A percentile compares a stretch with the other conserved stretches of the same genome.
phyloP scores from a whole-genome alignment of 2,329 filamentous ascomycete genomes.

The Clathrospora elynae region DNA sequence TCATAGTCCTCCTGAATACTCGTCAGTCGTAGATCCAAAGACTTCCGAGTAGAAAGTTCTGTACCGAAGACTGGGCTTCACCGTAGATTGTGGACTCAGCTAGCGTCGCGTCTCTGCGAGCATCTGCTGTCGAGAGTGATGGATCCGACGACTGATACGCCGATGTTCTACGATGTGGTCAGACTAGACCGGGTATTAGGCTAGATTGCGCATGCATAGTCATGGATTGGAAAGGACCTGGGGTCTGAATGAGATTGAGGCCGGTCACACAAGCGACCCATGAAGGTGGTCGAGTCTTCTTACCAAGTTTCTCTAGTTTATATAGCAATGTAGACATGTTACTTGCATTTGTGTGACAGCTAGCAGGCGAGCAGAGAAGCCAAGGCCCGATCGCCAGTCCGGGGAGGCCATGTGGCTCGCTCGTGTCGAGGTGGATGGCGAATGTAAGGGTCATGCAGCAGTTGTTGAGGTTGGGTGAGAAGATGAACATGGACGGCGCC shows the following conservation, averaged over 20 bases:
- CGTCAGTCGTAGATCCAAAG: slow-evolving; percentile 17
- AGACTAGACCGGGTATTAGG: slow-evolving; percentile 9
- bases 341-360: slow-evolving; percentile 57
- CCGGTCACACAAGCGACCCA: slow-evolving; percentile 4
- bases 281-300: slow-evolving; percentile 5
- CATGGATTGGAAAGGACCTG: too few species aligned
- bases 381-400: slow-evolving; percentile 51
- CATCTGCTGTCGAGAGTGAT: slow-evolving; percentile 53
- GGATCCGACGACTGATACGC: slow-evolving; percentile 56
- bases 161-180: slow-evolving; percentile 49
- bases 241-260: slow-evolving; percentile 1
- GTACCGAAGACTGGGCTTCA: slow-evolving; percentile 63
- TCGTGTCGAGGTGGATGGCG: neutral
- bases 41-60: neutral
- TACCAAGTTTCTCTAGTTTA: slow-evolving; percentile 10
- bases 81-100: slow-evolving; percentile 70
- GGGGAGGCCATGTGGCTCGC: slow-evolving; percentile 27
- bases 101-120: slow-evolving; percentile 64
- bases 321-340: slow-evolving; percentile 18
- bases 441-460: slow-evolving; percentile 3
- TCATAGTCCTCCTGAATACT: slow-evolving; percentile 44
- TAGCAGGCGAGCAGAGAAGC: slow-evolving; percentile 53
- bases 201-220: neutral
- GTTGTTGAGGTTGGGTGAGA: slow-evolving; percentile 7
- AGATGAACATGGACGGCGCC: too few species aligned